These are phyloP conservation scores for Alternaria tenuissima DNA, from an alignment of 2,329 filamentous ascomycete genomes.

Conservation along the genomic window DNA sequence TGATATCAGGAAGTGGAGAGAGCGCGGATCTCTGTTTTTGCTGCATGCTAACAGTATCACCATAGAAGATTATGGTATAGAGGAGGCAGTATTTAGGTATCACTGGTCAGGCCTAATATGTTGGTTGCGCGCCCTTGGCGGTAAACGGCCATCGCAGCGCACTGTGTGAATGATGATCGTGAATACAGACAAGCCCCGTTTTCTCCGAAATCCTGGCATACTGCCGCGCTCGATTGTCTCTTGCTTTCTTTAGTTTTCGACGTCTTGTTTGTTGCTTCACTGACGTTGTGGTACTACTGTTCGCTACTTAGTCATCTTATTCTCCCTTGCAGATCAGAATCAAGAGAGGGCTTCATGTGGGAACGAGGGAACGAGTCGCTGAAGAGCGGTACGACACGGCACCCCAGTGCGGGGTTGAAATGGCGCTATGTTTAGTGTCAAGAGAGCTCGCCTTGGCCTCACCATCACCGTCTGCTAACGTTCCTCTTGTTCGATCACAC, in stretches of 20 bases:
- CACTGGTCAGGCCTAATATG: not conserved
- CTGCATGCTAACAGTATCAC: constrained; percentile 4
- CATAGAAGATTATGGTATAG: not conserved
- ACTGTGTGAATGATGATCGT: not conserved
- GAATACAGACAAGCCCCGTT: not conserved
- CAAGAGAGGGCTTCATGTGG: too few relatives aligned
- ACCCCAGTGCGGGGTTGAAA: too few relatives aligned
- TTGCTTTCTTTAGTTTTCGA: rapidly evolving
- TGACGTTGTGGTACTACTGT: not conserved
- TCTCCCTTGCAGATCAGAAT: not conserved
- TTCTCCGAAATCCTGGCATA: not conserved
- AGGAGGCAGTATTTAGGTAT: not conserved
- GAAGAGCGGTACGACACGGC: not conserved
- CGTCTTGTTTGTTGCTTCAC: not conserved
- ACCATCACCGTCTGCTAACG: too few relatives aligned
- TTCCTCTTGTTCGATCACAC: too few relatives aligned
- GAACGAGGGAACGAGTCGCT: not conserved
- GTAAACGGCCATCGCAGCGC: not conserved
- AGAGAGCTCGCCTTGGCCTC: too few relatives aligned
- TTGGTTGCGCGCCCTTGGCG: constrained; percentile 1
- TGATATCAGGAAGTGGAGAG: constrained; percentile 6
- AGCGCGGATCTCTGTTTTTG: not conserved
- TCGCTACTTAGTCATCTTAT: not conserved
- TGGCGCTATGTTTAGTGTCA: too few relatives aligned
- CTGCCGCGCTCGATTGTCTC: not conserved